Percentiles rank a stretch among this genome's conserved stretches.
Evolutionary conservation across 306 rosid genomes (phyloP).

Genomic region (Cucumis hystrix): DNA sequence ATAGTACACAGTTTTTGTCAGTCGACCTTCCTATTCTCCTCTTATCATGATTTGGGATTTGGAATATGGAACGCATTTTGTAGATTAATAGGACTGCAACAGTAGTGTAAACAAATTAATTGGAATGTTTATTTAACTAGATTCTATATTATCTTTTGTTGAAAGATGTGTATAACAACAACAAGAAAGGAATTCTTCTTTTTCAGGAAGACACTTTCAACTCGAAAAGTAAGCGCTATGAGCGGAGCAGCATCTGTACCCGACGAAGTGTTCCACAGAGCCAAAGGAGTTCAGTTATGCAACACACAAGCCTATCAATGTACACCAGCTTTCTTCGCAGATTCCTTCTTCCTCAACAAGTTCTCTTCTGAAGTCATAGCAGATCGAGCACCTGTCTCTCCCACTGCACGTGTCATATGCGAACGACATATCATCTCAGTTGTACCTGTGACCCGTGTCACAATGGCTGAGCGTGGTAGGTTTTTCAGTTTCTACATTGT

Average conservation of each 20-base stretch:
- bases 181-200: not conserved
- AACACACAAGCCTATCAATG: slow-evolving; percentile 91
- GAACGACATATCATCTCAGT: slow-evolving; percentile 88
- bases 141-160: not conserved
- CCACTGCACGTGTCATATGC: slow-evolving; percentile 68
- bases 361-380: slow-evolving; percentile 90
- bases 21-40: not conserved
- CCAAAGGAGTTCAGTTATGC: slow-evolving; percentile 84
- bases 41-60: not conserved
- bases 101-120: not conserved
- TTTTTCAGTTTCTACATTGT: slow-evolving; percentile 82
- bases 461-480: slow-evolving; percentile 52
- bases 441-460: slow-evolving; percentile 76
- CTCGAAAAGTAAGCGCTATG: slow-evolving; percentile 72
- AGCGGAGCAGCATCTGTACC: slow-evolving; percentile 97
- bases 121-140: not conserved
- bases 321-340: slow-evolving; percentile 89
- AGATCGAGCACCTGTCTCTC: slow-evolving; percentile 58
- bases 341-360: slow-evolving; percentile 71
- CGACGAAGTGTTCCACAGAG: slow-evolving; percentile 76
- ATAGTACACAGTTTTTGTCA: not conserved
- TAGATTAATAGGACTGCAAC: not conserved
- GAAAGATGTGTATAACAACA: not conserved
- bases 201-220: slow-evolving; percentile 69
- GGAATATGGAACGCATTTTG: not conserved